These are phyloP conservation scores for Coniochaeta hoffmannii DNA, from an alignment of 2,329 filamentous ascomycete species.

Conservation along the genomic window DNA sequence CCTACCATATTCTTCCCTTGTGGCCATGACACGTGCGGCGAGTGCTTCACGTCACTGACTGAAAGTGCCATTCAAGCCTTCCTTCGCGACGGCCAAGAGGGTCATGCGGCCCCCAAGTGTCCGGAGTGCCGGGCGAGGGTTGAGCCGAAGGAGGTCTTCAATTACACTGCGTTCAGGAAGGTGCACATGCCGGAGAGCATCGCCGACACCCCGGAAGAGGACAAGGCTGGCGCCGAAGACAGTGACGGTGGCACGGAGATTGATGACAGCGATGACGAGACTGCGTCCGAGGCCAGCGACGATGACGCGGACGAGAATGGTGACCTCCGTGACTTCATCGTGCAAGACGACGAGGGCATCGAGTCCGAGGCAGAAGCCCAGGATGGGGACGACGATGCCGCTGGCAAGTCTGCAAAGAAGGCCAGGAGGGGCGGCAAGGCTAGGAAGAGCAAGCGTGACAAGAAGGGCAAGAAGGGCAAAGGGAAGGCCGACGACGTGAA, in stretches of 20 bases:
- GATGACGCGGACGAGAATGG: slow-evolving; percentile 23
- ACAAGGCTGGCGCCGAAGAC: slow-evolving; percentile 21
- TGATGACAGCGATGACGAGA: slow-evolving; percentile 21
- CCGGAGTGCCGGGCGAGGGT: slow-evolving; percentile 67
- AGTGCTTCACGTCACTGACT: slow-evolving; percentile 65
- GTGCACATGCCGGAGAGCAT: slow-evolving; percentile 56
- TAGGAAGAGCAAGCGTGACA: slow-evolving; percentile 20
- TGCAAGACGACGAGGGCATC: slow-evolving; percentile 28
- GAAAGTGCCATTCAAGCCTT: slow-evolving; percentile 49
- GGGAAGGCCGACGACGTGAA: slow-evolving; percentile 32
- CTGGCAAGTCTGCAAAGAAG: slow-evolving; percentile 9
- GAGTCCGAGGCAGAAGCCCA: slow-evolving; percentile 16
- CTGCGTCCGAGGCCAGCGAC: background rate
- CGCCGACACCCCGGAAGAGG: slow-evolving; percentile 14
- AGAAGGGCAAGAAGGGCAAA: slow-evolving; percentile 37
- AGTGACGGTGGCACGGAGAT: slow-evolving; percentile 12
- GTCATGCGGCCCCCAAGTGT: slow-evolving; percentile 46
- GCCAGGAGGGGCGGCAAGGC: slow-evolving; percentile 29
- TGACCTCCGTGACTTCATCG: slow-evolving; percentile 48
- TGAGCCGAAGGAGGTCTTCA: slow-evolving; percentile 63
- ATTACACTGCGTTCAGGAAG: slow-evolving; percentile 65
- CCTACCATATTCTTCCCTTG: slow-evolving; percentile 76
- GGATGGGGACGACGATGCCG: slow-evolving; percentile 22
- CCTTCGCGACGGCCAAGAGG: slow-evolving; percentile 54
- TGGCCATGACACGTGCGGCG: slow-evolving; percentile 70